Evolutionary conservation across 306 rosid species (phyloP), one percentile per base, ranked within the genome.

Genomic region (Pterocarpus santalinus): DNA sequence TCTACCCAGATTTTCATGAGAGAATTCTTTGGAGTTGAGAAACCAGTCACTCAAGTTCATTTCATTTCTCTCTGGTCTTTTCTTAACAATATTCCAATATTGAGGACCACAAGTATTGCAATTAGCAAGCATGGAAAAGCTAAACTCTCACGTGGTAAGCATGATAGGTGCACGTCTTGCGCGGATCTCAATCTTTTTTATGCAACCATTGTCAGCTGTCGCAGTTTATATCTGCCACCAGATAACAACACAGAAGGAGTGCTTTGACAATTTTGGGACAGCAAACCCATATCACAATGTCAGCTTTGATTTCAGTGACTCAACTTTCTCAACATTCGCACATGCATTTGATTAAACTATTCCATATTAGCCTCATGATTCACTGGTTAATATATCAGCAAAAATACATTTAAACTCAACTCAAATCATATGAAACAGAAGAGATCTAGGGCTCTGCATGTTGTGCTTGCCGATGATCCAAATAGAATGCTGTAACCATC

Each of bases 61-160:
- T 51, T 13, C 69, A 43, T 69, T 79, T n/a, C 5, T 56, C 36
- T 30, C 28, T n/a, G 55, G 65, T 66, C 2, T 57, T 57, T 44
- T 69, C 39, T 7, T 58, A 41, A 60, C 71, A 13, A 60, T 49
- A 55, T 67, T 66, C 52, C 34, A 70, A 22, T 62, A 69, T 60
- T 60, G 83, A 69, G 69, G 15, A 60, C 34, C 78, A 58, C 71
- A 70, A 44, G 8, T 17, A 41, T 41, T 44, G 41, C 70, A n/a
- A 28, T 63, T 41, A 35, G 51, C 75, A 28, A 28, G 63, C 61
- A 76, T 56, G 62, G 64, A 71, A 80, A 84, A 63, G 61, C 53
- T 51, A 57, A 65, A 41, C 30, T 46, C 35, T 70, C 80, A 65
- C 80, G 64, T 62, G 78, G 22, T 51, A 58, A 51, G 81, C 70